Percentiles rank a stretch among this genome's conserved stretches.
Conservation (phyloP, 116 monocot species). For the Dioscorea cayenensis region DNA sequence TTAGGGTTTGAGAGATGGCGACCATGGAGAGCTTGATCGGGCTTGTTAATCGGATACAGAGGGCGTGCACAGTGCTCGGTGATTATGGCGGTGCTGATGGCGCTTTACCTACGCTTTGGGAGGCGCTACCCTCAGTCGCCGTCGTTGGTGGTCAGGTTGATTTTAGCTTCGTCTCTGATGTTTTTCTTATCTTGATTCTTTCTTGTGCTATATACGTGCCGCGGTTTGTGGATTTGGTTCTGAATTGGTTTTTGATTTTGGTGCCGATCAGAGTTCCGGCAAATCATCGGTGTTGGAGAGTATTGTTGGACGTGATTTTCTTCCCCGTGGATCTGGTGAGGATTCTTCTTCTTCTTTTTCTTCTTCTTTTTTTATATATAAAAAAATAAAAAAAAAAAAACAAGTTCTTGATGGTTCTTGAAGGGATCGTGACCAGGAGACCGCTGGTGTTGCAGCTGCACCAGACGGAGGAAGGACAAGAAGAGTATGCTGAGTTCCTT, state of each 20-base stretch:
- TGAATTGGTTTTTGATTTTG: neutral
- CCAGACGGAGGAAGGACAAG: conserved; percentile 38
- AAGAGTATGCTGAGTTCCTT: conserved; percentile 65
- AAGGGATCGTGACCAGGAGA: conserved; percentile 60
- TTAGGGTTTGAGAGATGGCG: conserved; percentile 1
- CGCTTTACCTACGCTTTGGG: conserved; percentile 55
- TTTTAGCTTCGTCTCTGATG: neutral
- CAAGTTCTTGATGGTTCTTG: neutral
- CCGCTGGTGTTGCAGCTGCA: conserved; percentile 70
- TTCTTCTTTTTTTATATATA: no score
- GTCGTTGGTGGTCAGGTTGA: conserved; percentile 66
- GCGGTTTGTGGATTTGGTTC: neutral
- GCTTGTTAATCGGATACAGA: conserved; percentile 86
- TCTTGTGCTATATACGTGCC: neutral
- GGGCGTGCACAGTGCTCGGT: conserved; percentile 87
- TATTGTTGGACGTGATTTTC: conserved; percentile 93
- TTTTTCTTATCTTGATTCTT: neutral
- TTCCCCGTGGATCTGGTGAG: conserved; percentile 64
- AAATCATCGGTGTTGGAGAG: conserved; percentile 96
- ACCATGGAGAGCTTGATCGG: conserved; percentile 90
- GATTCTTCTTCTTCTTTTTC: neutral
- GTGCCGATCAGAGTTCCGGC: conserved; percentile 67
- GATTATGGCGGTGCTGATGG: conserved; percentile 66
- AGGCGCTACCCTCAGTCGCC: conserved; percentile 63
- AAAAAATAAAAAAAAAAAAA: no score